These are phyloP conservation scores for Cladosporium sp. DNA, from an alignment of 2,329 filamentous ascomycete genomes.

Conservation along the genomic window DNA sequence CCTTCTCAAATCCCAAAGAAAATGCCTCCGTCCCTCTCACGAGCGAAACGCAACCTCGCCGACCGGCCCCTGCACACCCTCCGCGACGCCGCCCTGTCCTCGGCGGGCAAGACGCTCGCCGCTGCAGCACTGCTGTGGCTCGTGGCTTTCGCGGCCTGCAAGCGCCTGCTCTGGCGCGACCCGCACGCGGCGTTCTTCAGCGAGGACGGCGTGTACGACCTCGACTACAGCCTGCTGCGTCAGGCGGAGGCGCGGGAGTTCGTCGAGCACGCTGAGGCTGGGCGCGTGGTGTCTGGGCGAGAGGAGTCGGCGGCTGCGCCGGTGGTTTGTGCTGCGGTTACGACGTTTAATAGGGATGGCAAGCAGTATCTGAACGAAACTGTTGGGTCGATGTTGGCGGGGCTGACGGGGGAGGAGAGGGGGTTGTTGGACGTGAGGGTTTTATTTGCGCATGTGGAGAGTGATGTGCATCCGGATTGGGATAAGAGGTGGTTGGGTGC, in stretches of 20 bases:
- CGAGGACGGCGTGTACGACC: conserved; percentile 14
- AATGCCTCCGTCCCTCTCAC: neutral
- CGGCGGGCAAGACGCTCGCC: neutral
- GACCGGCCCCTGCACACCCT: neutral
- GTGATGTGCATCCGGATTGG: conserved; percentile 15
- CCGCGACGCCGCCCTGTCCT: neutral
- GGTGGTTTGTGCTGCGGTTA: conserved; percentile 13
- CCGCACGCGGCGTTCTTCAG: conserved; percentile 16
- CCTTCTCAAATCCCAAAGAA: too few relatives aligned
- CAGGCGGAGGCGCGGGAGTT: conserved; percentile 7
- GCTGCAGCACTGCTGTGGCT: neutral
- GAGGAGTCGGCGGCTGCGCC: neutral
- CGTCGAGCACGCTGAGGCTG: neutral
- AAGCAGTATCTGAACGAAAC: conserved; percentile 13
- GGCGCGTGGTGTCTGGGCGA: neutral
- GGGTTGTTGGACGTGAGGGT: conserved; percentile 15
- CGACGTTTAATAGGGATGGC: conserved; percentile 12
- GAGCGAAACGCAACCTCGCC: neutral
- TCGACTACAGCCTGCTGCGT: conserved; percentile 11
- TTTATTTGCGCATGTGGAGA: conserved; percentile 18
- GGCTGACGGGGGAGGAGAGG: conserved; percentile 19
- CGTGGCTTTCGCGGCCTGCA: conserved; percentile 10
- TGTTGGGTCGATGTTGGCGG: conserved; percentile 17
- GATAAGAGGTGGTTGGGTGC: conserved; percentile 15
- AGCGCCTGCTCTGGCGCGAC: conserved; percentile 13